Base-by-base conservation (phyloP, 2,329 filamentous ascomycete genomes). In the Hirsutella rhossiliensis region DNA sequence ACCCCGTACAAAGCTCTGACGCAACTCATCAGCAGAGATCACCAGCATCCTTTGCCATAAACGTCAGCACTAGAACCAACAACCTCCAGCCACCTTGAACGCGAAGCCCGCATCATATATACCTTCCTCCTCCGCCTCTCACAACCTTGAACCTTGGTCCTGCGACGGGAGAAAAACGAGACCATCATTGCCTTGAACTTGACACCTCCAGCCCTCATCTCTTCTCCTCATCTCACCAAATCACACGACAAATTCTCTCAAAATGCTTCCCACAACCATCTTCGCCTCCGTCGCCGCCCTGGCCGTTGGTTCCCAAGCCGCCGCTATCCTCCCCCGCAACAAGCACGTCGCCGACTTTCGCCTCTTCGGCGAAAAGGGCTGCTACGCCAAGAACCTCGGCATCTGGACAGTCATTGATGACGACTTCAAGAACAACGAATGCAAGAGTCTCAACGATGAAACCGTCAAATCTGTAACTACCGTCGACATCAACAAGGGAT, bases 261-360 rank as follows among this genome's bases (percentile, higher is more conserved):
- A 44, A 30, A 51, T 52, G 50, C 45, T 52, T 23, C 45, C 47
- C 43, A 42, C 43, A 37, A 34, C 45, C 18, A 2, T 52, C 34
- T 37, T 37, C 41, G 36, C 43, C n/a, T 41, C 46, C 28, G 43
- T 44, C 28, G 30, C 41, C 11, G 44, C 47, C 18, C 45, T 56
- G 11, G 45, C 45, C 30, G 41, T 45, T 17, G 41, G 44, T 32
- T 37, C 47, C 42, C 43, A 40, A 6, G 51, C 48, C 32, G 48
- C 50, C 11, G 41, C 48, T 37, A 38, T 51, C 44, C 29, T 51
- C 44, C 37, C 48, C 9, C 46, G 52, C 29, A 51, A 50, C 41
- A 47, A 47, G n/a, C 49, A 56, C 38, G 49, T 56, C n/a, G 48
- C 47, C 36, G 51, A 57, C 39, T 56, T 57, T 38, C 54, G 54